These are phyloP conservation scores for Pleurotus salmoneostramineus DNA, from an alignment of 768 basidiomycete genomes.

Conservation along the genomic window DNA sequence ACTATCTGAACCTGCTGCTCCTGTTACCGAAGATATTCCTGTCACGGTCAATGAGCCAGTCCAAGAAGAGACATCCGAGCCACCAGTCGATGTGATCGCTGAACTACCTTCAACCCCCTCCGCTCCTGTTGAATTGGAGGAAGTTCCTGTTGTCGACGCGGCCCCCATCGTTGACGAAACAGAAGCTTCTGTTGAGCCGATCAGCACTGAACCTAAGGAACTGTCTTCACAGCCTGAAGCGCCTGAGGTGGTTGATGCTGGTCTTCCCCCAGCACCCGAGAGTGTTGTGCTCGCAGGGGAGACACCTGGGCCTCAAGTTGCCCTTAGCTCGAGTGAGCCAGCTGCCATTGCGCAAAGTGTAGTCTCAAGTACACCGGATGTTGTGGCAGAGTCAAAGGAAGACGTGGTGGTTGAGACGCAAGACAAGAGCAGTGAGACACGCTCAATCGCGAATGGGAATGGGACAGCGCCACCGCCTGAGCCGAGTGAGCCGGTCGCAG, in stretches of 20 bases:
- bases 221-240: background rate
- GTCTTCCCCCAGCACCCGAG: slow-evolving; percentile 8
- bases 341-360: background rate
- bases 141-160: slow-evolving; percentile 16
- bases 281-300: slow-evolving; percentile 14
- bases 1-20: background rate
- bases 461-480: background rate
- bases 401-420: slow-evolving; percentile 1
- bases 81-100: background rate
- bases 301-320: slow-evolving; percentile 15
- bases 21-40: background rate
- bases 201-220: slow-evolving; percentile 9
- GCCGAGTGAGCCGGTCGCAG: background rate
- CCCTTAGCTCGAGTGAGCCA: slow-evolving; percentile 9
- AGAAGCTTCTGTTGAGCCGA: slow-evolving; percentile 11
- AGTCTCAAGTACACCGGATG: background rate
- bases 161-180: slow-evolving; percentile 10
- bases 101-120: background rate
- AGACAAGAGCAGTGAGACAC: slow-evolving; percentile 3
- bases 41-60: background rate
- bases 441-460: background rate
- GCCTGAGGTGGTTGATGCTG: background rate
- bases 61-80: background rate
- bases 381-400: background rate
- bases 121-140: slow-evolving; percentile 9